Evolutionary conservation across 257 asterid genomes (phyloP).

Genomic region (Solanum tarapatanum): DNA sequence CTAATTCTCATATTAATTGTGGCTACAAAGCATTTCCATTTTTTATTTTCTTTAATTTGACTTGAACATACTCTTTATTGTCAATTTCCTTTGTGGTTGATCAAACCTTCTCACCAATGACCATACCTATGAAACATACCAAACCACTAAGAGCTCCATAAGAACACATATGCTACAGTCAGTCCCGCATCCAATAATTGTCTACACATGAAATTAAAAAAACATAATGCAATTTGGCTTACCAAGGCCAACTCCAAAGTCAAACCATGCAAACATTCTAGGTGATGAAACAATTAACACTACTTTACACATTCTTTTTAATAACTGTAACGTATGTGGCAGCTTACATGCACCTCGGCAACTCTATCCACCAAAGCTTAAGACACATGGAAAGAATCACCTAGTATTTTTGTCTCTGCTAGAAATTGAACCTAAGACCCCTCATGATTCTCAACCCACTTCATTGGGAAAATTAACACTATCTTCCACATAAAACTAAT

Average conservation of each 20-base stretch:
- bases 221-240: background rate
- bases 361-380: background rate
- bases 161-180: background rate
- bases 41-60: too few species aligned
- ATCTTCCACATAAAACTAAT: too few species aligned
- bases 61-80: too few species aligned
- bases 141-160: background rate
- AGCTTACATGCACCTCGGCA: background rate
- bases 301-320: background rate
- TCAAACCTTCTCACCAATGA: constrained; percentile 9
- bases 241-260: background rate
- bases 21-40: background rate
- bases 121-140: background rate
- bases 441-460: background rate
- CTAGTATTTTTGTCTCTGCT: background rate
- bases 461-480: background rate
- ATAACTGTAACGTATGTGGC: background rate
- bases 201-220: background rate
- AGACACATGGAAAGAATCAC: background rate
- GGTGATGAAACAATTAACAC: background rate
- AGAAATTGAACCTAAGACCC: background rate
- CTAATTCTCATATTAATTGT: background rate
- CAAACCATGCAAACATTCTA: background rate
- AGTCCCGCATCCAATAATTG: background rate
- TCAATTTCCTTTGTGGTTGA: constrained; percentile 1